These are phyloP conservation scores for Stentor coeruleus DNA, from an alignment of 73 alveolate species.

Conservation along the genomic window DNA sequence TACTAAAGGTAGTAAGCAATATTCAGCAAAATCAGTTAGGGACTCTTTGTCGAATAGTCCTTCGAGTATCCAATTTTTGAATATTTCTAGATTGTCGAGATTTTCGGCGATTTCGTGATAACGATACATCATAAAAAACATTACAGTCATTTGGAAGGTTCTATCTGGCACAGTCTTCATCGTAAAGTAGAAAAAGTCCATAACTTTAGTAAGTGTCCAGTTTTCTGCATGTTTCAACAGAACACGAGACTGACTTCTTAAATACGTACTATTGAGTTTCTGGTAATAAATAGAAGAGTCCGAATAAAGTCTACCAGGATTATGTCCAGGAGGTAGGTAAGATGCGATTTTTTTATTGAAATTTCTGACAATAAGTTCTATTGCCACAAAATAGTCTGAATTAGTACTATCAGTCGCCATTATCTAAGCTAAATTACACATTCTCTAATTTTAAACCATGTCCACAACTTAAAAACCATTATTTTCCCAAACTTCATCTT, in stretches of 20 bases:
- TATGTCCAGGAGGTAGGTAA: background rate
- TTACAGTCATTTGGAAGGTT: background rate
- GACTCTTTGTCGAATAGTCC: slow-evolving; percentile 26
- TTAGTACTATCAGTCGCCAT: background rate
- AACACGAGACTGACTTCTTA: background rate
- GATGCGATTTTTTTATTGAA: background rate
- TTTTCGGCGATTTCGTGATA: slow-evolving; percentile 17
- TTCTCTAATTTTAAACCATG: background rate
- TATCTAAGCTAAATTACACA: background rate
- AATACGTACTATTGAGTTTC: slow-evolving; percentile 11
- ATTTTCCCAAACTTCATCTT: no score
- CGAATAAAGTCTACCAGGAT: background rate
- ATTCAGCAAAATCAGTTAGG: background rate
- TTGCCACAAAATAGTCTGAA: background rate
- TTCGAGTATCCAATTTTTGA: background rate
- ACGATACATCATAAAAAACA: slow-evolving; percentile 13
- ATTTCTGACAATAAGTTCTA: background rate
- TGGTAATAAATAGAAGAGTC: slow-evolving; percentile 9
- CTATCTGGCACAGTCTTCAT: background rate
- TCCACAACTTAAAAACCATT: background rate
- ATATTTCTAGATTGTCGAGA: background rate
- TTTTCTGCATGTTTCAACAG: background rate
- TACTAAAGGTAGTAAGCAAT: slow-evolving; percentile 12
- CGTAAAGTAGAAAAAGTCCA: background rate
- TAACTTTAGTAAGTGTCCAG: background rate